Evolutionary conservation across 2,329 filamentous ascomycete species (phyloP).

Genomic region (Colletotrichum sansevieriae): DNA sequence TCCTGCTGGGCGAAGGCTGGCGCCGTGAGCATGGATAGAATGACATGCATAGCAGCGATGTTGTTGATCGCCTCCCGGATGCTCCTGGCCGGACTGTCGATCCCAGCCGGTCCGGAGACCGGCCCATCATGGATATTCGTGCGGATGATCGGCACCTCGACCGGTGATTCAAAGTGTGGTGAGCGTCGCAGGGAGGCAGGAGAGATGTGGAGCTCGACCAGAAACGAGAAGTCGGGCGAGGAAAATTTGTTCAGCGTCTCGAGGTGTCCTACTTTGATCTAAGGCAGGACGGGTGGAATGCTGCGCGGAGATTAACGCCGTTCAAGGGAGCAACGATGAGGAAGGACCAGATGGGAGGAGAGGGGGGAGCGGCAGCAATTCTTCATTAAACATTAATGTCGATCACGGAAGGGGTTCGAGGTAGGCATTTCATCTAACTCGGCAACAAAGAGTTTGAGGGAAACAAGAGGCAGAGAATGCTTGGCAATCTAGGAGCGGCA

Average conservation of each 20-base stretch:
- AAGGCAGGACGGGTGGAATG: conserved; percentile 22
- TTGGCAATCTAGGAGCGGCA: conserved; percentile 9
- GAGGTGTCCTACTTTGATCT: conserved; percentile 3
- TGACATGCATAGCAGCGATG: conserved; percentile 5
- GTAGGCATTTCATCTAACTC: conserved; percentile 10
- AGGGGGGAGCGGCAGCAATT: background rate
- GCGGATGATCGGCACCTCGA: background rate
- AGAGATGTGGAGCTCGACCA: background rate
- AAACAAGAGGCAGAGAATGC: conserved; percentile 7
- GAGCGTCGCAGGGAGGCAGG: background rate
- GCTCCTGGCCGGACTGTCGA: background rate
- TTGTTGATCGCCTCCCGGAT: background rate
- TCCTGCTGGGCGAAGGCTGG: conserved; percentile 55
- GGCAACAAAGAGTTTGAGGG: conserved; percentile 13
- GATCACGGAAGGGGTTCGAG: background rate
- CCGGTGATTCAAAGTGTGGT: background rate
- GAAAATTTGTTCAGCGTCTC: background rate
- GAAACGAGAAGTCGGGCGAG: background rate
- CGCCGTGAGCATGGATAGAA: conserved; percentile 19
- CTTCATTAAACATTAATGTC: background rate
- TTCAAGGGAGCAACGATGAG: conserved; percentile 7
- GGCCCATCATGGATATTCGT: conserved; percentile 6
- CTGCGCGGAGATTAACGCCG: conserved; percentile 7
- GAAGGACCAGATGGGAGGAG: background rate
- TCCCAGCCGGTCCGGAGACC: conserved; percentile 10